phyloP scores from a whole-genome alignment of 345 rosid genomes.

The Hypericum androsaemum region DNA sequence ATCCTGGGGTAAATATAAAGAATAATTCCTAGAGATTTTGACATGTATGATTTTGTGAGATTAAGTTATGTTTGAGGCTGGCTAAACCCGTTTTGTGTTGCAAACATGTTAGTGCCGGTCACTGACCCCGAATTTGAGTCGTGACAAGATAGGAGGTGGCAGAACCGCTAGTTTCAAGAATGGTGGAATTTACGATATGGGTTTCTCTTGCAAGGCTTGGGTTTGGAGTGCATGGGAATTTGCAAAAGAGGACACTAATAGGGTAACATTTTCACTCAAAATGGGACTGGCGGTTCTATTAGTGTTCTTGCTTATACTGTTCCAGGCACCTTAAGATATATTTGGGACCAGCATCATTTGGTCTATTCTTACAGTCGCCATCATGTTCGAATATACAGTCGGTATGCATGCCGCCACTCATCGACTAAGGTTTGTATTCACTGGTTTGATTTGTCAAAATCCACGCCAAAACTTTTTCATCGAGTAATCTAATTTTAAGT shows the following conservation, averaged over 20 bases:
- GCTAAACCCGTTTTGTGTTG: too few relatives aligned
- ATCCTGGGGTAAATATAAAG: too few relatives aligned
- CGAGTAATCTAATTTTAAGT: too few relatives aligned
- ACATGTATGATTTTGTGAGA: too few relatives aligned
- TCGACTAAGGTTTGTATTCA: too few relatives aligned
- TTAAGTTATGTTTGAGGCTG: too few relatives aligned
- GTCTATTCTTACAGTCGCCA: slow-evolving; percentile 67
- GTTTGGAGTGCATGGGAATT: slow-evolving; percentile 39
- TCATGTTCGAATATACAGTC: slow-evolving; percentile 60
- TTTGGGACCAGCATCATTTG: slow-evolving; percentile 56
- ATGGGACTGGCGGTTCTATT: slow-evolving; percentile 57
- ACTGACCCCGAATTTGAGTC: too few relatives aligned
- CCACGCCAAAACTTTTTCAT: too few relatives aligned
- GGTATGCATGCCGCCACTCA: slow-evolving; percentile 24
- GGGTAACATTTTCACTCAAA: slow-evolving; percentile 48
- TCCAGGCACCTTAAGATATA: slow-evolving; percentile 45
- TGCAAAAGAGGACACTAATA: slow-evolving; percentile 39
- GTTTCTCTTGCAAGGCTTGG: slow-evolving; percentile 28
- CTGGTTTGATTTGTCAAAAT: too few relatives aligned
- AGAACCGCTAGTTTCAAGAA: neutral
- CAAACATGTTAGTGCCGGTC: too few relatives aligned
- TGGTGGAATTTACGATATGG: neutral
- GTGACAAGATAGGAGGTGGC: slow-evolving; percentile 9
- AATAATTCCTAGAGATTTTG: too few relatives aligned
- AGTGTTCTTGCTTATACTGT: slow-evolving; percentile 49